phyloP scores from a whole-genome alignment of 441 rosid species.

The Erodium texanum region DNA sequence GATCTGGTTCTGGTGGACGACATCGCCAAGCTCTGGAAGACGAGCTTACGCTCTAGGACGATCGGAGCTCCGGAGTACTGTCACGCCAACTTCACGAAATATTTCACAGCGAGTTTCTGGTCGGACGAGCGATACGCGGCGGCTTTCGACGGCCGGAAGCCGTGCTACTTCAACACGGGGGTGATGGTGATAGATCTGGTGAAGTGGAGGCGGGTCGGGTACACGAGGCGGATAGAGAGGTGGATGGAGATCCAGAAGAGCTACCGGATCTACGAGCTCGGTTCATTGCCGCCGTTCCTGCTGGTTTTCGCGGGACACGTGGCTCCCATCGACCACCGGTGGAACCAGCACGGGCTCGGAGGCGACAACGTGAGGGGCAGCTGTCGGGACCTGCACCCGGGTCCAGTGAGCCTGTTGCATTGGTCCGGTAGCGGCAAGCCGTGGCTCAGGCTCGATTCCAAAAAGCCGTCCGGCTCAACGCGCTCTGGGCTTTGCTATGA shows the following conservation, averaged over 20 bases:
- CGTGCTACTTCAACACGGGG: slow-evolving; percentile 72
- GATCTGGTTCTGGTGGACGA: slow-evolving; percentile 69
- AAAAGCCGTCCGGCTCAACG: slow-evolving; percentile 57
- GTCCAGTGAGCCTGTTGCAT: slow-evolving; percentile 65
- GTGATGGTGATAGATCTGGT: slow-evolving; percentile 63
- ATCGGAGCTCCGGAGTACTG: slow-evolving; percentile 74
- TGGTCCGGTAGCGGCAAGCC: slow-evolving; percentile 86
- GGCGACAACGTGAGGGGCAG: slow-evolving; percentile 55
- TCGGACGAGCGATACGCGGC: slow-evolving; percentile 31
- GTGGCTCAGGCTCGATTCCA: slow-evolving; percentile 57
- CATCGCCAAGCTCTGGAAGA: slow-evolving; percentile 47
- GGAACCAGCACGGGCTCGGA: slow-evolving; percentile 64
- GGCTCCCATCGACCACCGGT: slow-evolving; percentile 57
- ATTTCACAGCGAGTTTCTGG: slow-evolving; percentile 57
- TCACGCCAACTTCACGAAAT: slow-evolving; percentile 51
- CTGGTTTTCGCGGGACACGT: slow-evolving; percentile 62
- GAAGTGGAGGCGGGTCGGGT: slow-evolving; percentile 50
- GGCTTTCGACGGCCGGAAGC: slow-evolving; percentile 42
- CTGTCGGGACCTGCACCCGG: slow-evolving; percentile 66
- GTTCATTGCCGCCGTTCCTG: slow-evolving; percentile 64
- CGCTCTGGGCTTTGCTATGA: slow-evolving; percentile 69
- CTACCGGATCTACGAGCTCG: slow-evolving; percentile 58
- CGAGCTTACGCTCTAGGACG: slow-evolving; percentile 40
- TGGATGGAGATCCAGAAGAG: slow-evolving; percentile 63
- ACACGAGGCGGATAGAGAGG: slow-evolving; percentile 42